Conservation (phyloP, 228 moss, liverwort and hornwort species). For the Sphagnum magellanicum region DNA sequence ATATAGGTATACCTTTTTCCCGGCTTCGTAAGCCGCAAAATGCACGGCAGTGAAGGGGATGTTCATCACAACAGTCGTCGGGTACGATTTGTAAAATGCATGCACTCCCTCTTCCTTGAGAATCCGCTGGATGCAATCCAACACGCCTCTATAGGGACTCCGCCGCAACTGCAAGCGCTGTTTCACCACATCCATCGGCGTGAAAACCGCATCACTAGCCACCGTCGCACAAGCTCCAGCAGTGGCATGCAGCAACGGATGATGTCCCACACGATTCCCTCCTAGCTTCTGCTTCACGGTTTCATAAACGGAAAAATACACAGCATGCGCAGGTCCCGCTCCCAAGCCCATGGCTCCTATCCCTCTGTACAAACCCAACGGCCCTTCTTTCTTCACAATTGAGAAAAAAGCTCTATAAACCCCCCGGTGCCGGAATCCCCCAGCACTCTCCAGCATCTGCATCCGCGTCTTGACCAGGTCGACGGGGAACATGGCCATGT, state of each 20-base stretch:
- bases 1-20: slow-evolving; percentile 60
- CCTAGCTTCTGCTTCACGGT: slow-evolving; percentile 74
- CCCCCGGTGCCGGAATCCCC: slow-evolving; percentile 55
- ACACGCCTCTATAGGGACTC: slow-evolving; percentile 73
- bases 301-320: slow-evolving; percentile 88
- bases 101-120: slow-evolving; percentile 62
- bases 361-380: slow-evolving; percentile 82
- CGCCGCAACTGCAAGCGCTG: slow-evolving; percentile 92
- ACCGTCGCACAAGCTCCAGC: slow-evolving; percentile 86
- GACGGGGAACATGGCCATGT: slow-evolving; percentile 98
- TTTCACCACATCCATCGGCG: slow-evolving; percentile 98
- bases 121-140: slow-evolving; percentile 69
- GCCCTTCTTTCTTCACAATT: slow-evolving; percentile 76
- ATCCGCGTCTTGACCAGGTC: slow-evolving; percentile 95
- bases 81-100: slow-evolving; percentile 81
- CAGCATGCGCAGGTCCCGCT: slow-evolving; percentile 94
- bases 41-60: slow-evolving; percentile 95
- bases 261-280: slow-evolving; percentile 73
- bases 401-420: slow-evolving; percentile 63
- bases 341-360: slow-evolving; percentile 98
- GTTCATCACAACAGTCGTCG: slow-evolving; percentile 93
- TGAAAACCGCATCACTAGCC: slow-evolving; percentile 91
- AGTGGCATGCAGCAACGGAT: slow-evolving; percentile 72
- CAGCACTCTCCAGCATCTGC: slow-evolving; percentile 87
- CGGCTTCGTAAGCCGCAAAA: slow-evolving; percentile 95